Base-by-base conservation (phyloP, 2,329 filamentous ascomycete species). In the Achaetomium macrosporum region DNA sequence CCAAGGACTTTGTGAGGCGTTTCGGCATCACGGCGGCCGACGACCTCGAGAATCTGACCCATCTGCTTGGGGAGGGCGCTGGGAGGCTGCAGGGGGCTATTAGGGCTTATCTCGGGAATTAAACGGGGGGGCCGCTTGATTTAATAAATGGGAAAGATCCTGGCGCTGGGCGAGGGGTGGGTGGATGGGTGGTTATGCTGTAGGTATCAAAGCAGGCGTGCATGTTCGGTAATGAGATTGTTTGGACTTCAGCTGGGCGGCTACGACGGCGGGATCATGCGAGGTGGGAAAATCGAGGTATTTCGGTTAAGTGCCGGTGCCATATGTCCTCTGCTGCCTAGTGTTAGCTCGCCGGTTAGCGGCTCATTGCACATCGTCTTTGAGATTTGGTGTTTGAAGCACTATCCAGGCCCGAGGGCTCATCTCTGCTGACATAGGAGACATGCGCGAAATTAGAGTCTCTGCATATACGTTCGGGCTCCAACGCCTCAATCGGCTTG, bases 21-120 rank as follows among this genome's bases (percentile, higher is more conserved):
- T 96, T 97, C 67, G 93, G 93, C 46, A 88, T 96, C 62, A 97
- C 92, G 4, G 92, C 93, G 20, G 91, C 90, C 52, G 93, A 99
- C 67, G 93, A 99, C 69, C 73, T 99, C 51, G 93, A 99, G 70
- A 96, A 96, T 69, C 71, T 97, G 62, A 87, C 85, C 20, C 83
- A 84, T 61, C 79, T 90, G 58, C 74, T 96, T 5, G 93, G 92
- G 30, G 90, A 96, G 64, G 92, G 90, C 40, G 90, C 90, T 13
- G 82, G 78, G 43, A 87, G 84, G 70, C 76, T 97, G 66, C 90
- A 96, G 74, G 90, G 88, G 66, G 77, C 82, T 44, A 83, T 87
- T 62, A 76, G 82, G 59, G 77, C 75, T 62, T 86, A 85, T 66
- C 73, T 85, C 51, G 79, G 81, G 62, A 79, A 76, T 69, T 85